A percentile compares a stretch with the other conserved stretches of the same genome.
phyloP scores from a whole-genome alignment of 1,139 yeast genomes.

The Kazachstania sp. region DNA sequence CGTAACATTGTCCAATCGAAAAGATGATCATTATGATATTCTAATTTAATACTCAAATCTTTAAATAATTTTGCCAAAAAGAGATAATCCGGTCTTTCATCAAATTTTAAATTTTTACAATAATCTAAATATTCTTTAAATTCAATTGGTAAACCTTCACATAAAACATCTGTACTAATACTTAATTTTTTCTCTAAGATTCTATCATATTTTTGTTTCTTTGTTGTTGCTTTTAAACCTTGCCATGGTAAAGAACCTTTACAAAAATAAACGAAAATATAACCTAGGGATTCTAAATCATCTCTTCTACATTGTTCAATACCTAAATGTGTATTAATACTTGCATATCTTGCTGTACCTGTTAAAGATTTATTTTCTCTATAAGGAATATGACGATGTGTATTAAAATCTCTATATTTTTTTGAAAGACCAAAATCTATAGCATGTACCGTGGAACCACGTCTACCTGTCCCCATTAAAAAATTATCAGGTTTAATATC shows the following conservation, averaged over 20 bases:
- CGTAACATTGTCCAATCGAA: slow-evolving; percentile 96
- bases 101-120: slow-evolving; percentile 84
- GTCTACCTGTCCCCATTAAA: slow-evolving; percentile 71
- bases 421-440: slow-evolving; percentile 96
- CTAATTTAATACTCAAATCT: slow-evolving; percentile 82
- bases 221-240: slow-evolving; percentile 93
- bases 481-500: slow-evolving; percentile 70
- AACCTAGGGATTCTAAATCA: slow-evolving; percentile 90
- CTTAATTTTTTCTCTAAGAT: slow-evolving; percentile 96
- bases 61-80: slow-evolving; percentile 84
- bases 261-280: slow-evolving; percentile 88
- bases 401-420: slow-evolving; percentile 88
- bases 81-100: slow-evolving; percentile 92
- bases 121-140: slow-evolving; percentile 84
- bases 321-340: slow-evolving; percentile 92
- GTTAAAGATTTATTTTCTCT: slow-evolving; percentile 93
- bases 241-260: slow-evolving; percentile 99
- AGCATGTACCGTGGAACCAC: slow-evolving; percentile 92
- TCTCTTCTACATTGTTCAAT: slow-evolving; percentile 96
- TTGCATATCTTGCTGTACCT: slow-evolving; percentile 95
- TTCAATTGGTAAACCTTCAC: slow-evolving; percentile 88
- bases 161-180: slow-evolving; percentile 79
- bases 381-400: slow-evolving; percentile 91
- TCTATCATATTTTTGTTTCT: slow-evolving; percentile 93
- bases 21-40: slow-evolving; percentile 86